Conservation (phyloP, 306 rosid genomes). For the Arachis hypogaea region DNA sequence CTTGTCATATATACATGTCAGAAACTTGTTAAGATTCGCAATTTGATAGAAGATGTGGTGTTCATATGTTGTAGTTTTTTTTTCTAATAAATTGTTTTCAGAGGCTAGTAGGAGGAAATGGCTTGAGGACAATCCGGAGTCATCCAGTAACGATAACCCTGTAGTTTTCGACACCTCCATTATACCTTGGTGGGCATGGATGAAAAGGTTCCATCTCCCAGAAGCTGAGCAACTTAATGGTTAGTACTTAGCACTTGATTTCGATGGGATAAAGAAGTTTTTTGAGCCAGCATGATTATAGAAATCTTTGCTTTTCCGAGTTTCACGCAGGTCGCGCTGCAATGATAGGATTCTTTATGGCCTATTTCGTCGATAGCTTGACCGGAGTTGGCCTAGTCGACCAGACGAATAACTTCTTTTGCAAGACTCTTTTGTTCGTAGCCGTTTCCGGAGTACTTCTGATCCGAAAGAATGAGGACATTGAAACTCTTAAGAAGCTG, state of each 20-base stretch:
- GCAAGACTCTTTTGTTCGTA: conserved; percentile 74
- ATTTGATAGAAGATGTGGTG: neutral
- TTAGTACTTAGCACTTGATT: conserved; percentile 39
- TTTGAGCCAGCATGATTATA: neutral
- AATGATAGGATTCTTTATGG: conserved; percentile 69
- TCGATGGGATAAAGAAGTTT: neutral
- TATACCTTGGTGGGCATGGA: conserved; percentile 95
- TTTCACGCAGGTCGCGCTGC: conserved; percentile 45
- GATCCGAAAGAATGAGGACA: conserved; percentile 75
- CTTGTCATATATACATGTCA: neutral
- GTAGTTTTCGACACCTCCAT: conserved; percentile 70
- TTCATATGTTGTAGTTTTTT: conserved; percentile 7
- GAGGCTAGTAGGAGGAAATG: conserved; percentile 87
- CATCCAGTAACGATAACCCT: conserved; percentile 70
- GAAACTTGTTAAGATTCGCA: neutral
- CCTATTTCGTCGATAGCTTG: conserved; percentile 83
- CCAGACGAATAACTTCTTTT: conserved; percentile 78
- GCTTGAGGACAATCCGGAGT: conserved; percentile 69
- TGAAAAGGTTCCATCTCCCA: conserved; percentile 82
- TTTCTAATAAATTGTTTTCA: conserved; percentile 33
- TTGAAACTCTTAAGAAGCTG: conserved; percentile 67
- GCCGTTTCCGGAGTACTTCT: conserved; percentile 76
- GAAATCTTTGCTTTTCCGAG: neutral
- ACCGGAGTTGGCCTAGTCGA: conserved; percentile 88
- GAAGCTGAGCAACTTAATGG: conserved; percentile 88